A percentile compares a stretch with the other conserved stretches of the same genome.
Conservation (phyloP, 352 stramenopile genomes). For the Globisporangium emineosum region DNA sequence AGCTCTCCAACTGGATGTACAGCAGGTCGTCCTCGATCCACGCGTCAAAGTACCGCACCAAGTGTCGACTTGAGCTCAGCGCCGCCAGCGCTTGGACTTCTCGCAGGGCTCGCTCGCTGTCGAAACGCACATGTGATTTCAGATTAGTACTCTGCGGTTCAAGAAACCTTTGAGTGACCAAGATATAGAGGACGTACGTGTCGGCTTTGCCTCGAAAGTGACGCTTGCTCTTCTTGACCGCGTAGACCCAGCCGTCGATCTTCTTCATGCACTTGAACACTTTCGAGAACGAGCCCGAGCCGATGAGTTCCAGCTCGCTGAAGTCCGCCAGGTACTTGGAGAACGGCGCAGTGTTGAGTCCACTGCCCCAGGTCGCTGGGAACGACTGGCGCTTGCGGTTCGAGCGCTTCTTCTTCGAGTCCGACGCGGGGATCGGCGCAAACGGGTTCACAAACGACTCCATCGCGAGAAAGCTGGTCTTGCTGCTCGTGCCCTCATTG, state of each 20-base stretch:
- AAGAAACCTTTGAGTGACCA: background rate
- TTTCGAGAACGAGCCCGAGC: conserved; percentile 85
- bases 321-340: conserved; percentile 83
- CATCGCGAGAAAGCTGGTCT: conserved; percentile 19
- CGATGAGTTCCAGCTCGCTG: conserved; percentile 69
- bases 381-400: conserved; percentile 70
- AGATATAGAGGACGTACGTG: conserved; percentile 43
- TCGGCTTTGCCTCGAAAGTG: conserved; percentile 79
- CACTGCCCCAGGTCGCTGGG: conserved; percentile 36
- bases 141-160: background rate
- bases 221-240: conserved; percentile 86
- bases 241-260: conserved; percentile 85
- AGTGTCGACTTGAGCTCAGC: conserved; percentile 67
- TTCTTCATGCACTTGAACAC: conserved; percentile 87
- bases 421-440: conserved; percentile 44
- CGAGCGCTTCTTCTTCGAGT: conserved; percentile 58
- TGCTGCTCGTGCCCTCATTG: conserved; percentile 4
- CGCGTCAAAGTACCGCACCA: conserved; percentile 86
- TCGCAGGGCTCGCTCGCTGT: conserved; percentile 66
- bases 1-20: conserved; percentile 85
- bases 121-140: background rate
- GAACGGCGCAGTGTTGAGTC: conserved; percentile 31
- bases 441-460: conserved; percentile 75
- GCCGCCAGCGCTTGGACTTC: conserved; percentile 84
- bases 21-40: conserved; percentile 88